Conservation (phyloP, 2,329 filamentous ascomycete species). For the Lasiodiplodia citricola region DNA sequence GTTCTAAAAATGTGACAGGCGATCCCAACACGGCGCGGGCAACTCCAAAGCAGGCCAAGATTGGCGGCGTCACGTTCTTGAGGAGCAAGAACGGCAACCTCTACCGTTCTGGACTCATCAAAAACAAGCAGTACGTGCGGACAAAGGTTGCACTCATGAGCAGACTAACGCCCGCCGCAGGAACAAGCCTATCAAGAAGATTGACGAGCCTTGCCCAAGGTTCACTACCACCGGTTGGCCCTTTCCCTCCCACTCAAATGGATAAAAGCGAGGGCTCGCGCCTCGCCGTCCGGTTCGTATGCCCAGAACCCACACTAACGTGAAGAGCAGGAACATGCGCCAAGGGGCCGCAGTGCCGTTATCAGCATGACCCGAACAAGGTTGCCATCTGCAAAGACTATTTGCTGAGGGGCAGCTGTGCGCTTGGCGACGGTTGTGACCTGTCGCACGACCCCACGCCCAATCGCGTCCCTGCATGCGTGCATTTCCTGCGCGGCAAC, state of each 20-base stretch:
- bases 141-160: not conserved
- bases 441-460: conserved; percentile 85
- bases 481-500: conserved; percentile 88
- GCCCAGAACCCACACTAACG: conserved; percentile 27
- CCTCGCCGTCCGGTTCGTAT: conserved; percentile 25
- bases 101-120: conserved; percentile 75
- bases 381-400: conserved; percentile 91
- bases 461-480: conserved; percentile 83
- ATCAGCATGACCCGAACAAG: conserved; percentile 81
- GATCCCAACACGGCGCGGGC: conserved; percentile 65
- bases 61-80: conserved; percentile 82
- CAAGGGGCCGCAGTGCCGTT: conserved; percentile 80
- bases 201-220: conserved; percentile 70
- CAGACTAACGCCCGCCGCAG: conserved; percentile 28
- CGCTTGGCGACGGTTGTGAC: conserved; percentile 79
- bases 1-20: conserved; percentile 45
- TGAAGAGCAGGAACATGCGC: conserved; percentile 75
- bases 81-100: conserved; percentile 89
- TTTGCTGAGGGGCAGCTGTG: conserved; percentile 78
- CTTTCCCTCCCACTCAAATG: conserved; percentile 28
- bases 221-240: conserved; percentile 60
- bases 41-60: conserved; percentile 74
- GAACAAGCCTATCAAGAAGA: conserved; percentile 62
- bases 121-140: conserved; percentile 72
- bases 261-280: conserved; percentile 15